Conservation (phyloP, 2,329 filamentous ascomycete genomes). For the Ascochyta lentis region DNA sequence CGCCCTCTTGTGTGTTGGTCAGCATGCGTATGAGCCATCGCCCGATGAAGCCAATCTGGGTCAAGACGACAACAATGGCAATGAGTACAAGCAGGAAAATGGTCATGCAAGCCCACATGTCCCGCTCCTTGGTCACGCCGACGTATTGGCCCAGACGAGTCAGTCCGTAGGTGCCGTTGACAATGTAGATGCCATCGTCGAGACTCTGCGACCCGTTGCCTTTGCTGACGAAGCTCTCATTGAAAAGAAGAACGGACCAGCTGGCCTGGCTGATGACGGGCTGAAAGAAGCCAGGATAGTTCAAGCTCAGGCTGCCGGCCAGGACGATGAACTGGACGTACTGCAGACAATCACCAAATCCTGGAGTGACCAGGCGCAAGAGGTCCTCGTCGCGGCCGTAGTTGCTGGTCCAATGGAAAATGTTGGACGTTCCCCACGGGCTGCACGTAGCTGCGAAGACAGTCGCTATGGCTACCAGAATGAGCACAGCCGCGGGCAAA, state of each 20-base stretch:
- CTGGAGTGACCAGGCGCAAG: conserved; percentile 88
- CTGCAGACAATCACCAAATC: conserved; percentile 94
- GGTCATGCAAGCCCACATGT: conserved; percentile 95
- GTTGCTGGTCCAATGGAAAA: conserved; percentile 97
- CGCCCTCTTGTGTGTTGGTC: conserved; percentile 78
- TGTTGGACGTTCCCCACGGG: conserved; percentile 89
- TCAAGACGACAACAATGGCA: conserved; percentile 68
- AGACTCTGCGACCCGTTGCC: conserved; percentile 70
- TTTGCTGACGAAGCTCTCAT: conserved; percentile 81
- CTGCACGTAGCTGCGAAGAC: conserved; percentile 85
- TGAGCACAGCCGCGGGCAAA: conserved; percentile 77
- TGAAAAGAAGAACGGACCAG: conserved; percentile 94
- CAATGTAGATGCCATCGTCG: conserved; percentile 85
- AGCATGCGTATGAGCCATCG: conserved; percentile 79
- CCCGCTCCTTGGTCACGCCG: conserved; percentile 75
- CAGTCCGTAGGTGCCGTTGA: conserved; percentile 79
- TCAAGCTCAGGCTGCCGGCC: conserved; percentile 83
- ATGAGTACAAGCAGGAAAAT: conserved; percentile 86
- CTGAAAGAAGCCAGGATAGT: conserved; percentile 94
- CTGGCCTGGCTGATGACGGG: conserved; percentile 85
- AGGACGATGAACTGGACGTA: conserved; percentile 94
- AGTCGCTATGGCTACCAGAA: conserved; percentile 82
- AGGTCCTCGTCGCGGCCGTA: conserved; percentile 94
- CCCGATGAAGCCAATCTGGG: conserved; percentile 76
- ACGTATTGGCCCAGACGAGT: conserved; percentile 80